Evolutionary conservation across 2,329 filamentous ascomycete genomes (phyloP), one percentile per base, ranked within the genome.

Genomic region (Mycosphaerella sp.): DNA sequence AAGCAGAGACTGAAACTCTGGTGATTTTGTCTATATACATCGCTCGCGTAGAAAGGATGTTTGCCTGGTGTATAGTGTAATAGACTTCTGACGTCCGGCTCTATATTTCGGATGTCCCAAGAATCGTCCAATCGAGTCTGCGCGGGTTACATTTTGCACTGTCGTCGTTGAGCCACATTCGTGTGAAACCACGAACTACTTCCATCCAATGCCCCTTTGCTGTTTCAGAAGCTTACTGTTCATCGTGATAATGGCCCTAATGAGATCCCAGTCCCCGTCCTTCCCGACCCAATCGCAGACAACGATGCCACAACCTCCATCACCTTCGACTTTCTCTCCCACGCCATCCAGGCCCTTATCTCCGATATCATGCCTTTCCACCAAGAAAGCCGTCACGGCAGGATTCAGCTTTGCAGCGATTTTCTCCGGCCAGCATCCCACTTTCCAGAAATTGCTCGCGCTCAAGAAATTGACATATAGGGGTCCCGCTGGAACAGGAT

Each of bases 201-300:
- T 50, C 58, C 58, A 60, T 10, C 59, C 59, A 30, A 48, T 37
- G 3, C 56, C 57, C 36, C 55, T 49, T 41, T 64, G 55, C 51
- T 51, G 54, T 43, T 60, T 34, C 53, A 61, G 25, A 27, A 65
- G 36, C 44, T 58, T 52, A 42, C 53, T 57, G 44, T 98, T 98
- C 88, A 95, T 90, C 6, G 87, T 90, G 6, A 97, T 84, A 62
- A 96, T 85, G 69, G 87, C 87, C 57, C 84, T 80, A 32, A 94
- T 81, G 49, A 97, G 70, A 71, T 96, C 89, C 91, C 91, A 98
- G 70, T 97, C 86, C 0, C 85, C 89, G 56, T 84, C 78, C 54
- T 83, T 75, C 2, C 93, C 93, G 44, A 96, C 90, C 87, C 87
- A 96, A 70, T 98, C 93, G 55, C 86, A 93, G 21, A 97, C 85